Evolutionary conservation across 495 filamentous ascomycete species (phyloP).

Genomic region (Podospora pseudoanserina): DNA sequence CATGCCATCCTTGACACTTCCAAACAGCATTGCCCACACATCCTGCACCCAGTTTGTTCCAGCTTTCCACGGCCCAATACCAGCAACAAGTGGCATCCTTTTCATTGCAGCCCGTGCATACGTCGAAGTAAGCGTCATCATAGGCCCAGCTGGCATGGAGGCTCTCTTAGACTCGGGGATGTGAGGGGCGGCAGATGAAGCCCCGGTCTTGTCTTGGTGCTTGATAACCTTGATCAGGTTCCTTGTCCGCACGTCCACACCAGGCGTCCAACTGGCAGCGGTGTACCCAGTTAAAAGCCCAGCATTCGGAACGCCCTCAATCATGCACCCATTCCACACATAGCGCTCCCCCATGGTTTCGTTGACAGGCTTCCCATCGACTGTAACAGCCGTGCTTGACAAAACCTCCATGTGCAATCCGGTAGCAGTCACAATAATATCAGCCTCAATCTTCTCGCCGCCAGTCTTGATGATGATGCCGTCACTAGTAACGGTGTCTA

Average conservation of each 20-base stretch:
- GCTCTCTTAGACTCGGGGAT: slow-evolving; percentile 20
- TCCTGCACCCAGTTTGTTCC: slow-evolving; percentile 33
- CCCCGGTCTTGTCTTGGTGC: slow-evolving; percentile 35
- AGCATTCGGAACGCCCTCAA: slow-evolving; percentile 40
- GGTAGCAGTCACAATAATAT: slow-evolving; percentile 74
- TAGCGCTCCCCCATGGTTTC: slow-evolving; percentile 53
- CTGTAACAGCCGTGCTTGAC: slow-evolving; percentile 45
- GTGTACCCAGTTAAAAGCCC: slow-evolving; percentile 43
- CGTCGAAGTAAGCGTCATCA: slow-evolving; percentile 28
- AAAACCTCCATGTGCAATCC: slow-evolving; percentile 59
- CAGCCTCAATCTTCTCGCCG: slow-evolving; percentile 58
- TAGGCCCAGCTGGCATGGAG: slow-evolving; percentile 22
- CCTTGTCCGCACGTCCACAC: slow-evolving; percentile 34
- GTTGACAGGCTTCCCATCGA: slow-evolving; percentile 54
- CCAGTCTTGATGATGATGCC: slow-evolving; percentile 58
- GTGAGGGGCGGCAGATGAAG: slow-evolving; percentile 29
- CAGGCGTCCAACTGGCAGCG: slow-evolving; percentile 57
- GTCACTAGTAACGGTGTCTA: slow-evolving; percentile 58
- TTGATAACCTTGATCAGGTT: slow-evolving; percentile 39
- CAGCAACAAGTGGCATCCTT: slow-evolving; percentile 32
- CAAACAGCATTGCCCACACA: slow-evolving; percentile 25
- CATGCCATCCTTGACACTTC: slow-evolving; percentile 32
- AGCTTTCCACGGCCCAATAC: slow-evolving; percentile 35
- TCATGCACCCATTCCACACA: slow-evolving; percentile 49
- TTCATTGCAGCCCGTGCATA: slow-evolving; percentile 32